Conservation (phyloP, 345 rosid species). For the Alliaria petiolata region DNA sequence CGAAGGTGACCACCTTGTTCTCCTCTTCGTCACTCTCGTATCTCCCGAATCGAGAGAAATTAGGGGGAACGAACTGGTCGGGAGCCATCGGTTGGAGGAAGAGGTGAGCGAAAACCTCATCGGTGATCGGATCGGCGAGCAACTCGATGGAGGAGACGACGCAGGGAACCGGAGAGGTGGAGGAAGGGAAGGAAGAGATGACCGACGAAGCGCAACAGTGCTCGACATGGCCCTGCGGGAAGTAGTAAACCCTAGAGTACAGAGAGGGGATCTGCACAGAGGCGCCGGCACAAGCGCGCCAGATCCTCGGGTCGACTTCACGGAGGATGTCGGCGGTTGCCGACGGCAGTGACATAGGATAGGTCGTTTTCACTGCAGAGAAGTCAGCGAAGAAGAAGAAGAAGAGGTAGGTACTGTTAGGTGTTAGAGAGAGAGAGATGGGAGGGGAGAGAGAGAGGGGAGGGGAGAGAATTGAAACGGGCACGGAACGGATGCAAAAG, state of each 20-base stretch:
- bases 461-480: slow-evolving; percentile 10
- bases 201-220: slow-evolving; percentile 39
- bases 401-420: slow-evolving; percentile 9
- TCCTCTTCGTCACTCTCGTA: slow-evolving; percentile 14
- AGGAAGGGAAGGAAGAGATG: slow-evolving; percentile 26
- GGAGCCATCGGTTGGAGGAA: slow-evolving; percentile 31
- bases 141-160: slow-evolving; percentile 47
- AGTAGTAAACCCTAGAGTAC: slow-evolving; percentile 73
- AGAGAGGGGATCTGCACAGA: slow-evolving; percentile 55
- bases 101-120: slow-evolving; percentile 64
- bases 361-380: slow-evolving; percentile 19
- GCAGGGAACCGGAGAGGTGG: slow-evolving; percentile 40
- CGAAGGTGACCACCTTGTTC: slow-evolving; percentile 48
- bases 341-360: slow-evolving; percentile 36
- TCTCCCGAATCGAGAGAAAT: slow-evolving; percentile 13
- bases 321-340: slow-evolving; percentile 28
- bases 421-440: slow-evolving; percentile 23
- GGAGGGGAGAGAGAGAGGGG: slow-evolving; percentile 16
- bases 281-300: slow-evolving; percentile 84
- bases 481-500: slow-evolving; percentile 11
- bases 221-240: slow-evolving; percentile 84
- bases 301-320: slow-evolving; percentile 54
- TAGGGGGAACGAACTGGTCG: not conserved
- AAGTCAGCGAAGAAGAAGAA: slow-evolving; percentile 10
- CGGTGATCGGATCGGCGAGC: slow-evolving; percentile 69